Evolutionary conservation across 345 rosid species (phyloP), one percentile per base, ranked within the genome.

Genomic region (Hibiscus tridactylites): DNA sequence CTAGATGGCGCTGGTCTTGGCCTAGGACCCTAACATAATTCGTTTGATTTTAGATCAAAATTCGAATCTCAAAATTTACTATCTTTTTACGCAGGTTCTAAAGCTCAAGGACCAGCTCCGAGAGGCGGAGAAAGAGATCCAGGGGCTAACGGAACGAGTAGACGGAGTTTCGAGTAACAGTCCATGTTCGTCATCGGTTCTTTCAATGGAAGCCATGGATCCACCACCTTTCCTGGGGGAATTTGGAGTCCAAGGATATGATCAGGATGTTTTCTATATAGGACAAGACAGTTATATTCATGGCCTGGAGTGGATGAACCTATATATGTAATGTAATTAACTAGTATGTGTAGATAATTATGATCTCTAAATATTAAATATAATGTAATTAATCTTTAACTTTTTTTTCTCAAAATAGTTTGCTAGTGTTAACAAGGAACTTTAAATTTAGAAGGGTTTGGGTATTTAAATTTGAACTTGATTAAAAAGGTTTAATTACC

Each of bases 241-340:
- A 52, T 81, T 85, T 70, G 87, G 79, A 10, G 73, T 72, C 16
- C 85, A 83, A 31, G 79, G 73, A 8, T 80, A 81, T 31, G 87
- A 76, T 26, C 37, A 26, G 3, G 84, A 87, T 61, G 78, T 79
- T 0, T 76, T 81, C 68, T 85, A 84, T 76, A 76, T 83, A 78
- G 71, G 80, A 9, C 84, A 83, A 35, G 78, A 60, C 59, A 75
- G 54, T 66, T 74, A 86, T 66, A 65, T 75, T 67, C 80, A 80
- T 21, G 86, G 77, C 69, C 66, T 84, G 82, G 97, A 90, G 50
- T 90, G 91, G 93, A 67, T 79, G 65, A 85, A 81, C 72, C 78
- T 77, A 35, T 82, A 79, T 33, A 71, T 81, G 44, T 80, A 62
- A 71, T 81, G 44, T 80, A 62, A 59, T 59, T 28, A 28, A 29